Base-by-base conservation (phyloP, 2,329 filamentous ascomycete genomes). In the Aspergillus uvarum region DNA sequence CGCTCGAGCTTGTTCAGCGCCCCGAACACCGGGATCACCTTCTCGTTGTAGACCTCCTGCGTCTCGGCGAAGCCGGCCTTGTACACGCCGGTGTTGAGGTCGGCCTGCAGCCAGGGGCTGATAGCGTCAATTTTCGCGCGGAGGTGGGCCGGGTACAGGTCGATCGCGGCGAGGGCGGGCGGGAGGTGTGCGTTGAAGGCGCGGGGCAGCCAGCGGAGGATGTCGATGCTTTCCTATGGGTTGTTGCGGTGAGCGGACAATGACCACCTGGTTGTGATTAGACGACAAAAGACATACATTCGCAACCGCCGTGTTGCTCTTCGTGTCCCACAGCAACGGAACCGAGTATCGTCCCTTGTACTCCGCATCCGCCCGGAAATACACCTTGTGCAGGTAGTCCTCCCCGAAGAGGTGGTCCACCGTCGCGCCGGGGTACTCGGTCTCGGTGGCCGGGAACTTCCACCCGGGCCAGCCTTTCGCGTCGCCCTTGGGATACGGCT, bases 401-500 rank as follows among this genome's bases (percentile, higher is more conserved):
- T 82, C 84, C 29, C 80, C 77, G 63, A 85, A 89, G 4, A 89
- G 76, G 31, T 82, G 79, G 67, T 89, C 87, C 3, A 82, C 78
- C 0, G 86, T 88, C 5, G 87, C 82, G 16, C 79, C 82, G 19
- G 81, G 82, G 67, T 88, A 89, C 63, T 83, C 78, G 51, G 81
- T 74, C 57, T 82, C 70, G 0, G 77, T 76, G 2, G 73, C 73
- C 0, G 85, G 82, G 65, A 89, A 89, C 31, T 79, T 77, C 83
- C 85, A 88, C 31, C 87, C 86, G 5, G 79, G 78, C 83, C 85
- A 88, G 35, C 87, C 86, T 7, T 82, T 81, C 19, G 82, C 79
- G 64, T 87, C 81, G 54, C 85, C 86, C 69, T 89, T 90, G 0
- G 87, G 87, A 62, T 89, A 89, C 0, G 87, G 83, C 64, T 83